Evolutionary conservation across 2,329 filamentous ascomycete genomes (phyloP), one percentile per base, ranked within the genome.

Genomic region (Lecanicillium sp.): DNA sequence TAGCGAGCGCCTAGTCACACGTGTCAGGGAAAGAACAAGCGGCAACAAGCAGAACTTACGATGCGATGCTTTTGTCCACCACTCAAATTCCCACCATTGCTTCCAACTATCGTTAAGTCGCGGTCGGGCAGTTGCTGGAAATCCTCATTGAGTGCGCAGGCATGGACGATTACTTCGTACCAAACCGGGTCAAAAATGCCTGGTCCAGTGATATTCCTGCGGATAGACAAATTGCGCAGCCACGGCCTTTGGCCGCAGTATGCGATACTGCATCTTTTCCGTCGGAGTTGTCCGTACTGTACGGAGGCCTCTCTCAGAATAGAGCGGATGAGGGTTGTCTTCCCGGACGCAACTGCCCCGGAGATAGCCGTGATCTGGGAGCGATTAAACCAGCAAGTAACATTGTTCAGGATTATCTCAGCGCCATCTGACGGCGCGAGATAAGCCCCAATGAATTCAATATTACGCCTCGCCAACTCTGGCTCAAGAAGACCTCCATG

Each of bases 1-100:
- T 38, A 0, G 43, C 44, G 20, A 46, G 37, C 4, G 33, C 43
- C 38, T 43, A 30, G n/a, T 13, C 5, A n/a, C 8, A 30, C 5
- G n/a, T 6, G 14, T 30, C 11, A 15, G n/a, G 11, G 12, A 15
- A n/a, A 15, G 29, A n/a, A 7, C 7, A n/a, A 6, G n/a, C 5
- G 7, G 11, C 7, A 30, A 15, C 5, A 13, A 13, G 14, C 5
- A 15, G 14, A 30, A 30, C 29, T 15, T 14, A 20, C 29, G 4
- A 40, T 28, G 4, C 38, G 25, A 5, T 40, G 38, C 1, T 28
- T 18, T 11, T 40, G 38, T 2, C 38, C 38, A 8, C 38, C 28
- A 13, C 38, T 40, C 1, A 40, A 32, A 12, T 31, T 40, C 13
- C 17, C 20, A 11, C 39, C 39, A 8, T 29, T 34, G 20, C 20